phyloP scores from a whole-genome alignment of 257 asterid genomes.

The Orobanche coerulescens region DNA sequence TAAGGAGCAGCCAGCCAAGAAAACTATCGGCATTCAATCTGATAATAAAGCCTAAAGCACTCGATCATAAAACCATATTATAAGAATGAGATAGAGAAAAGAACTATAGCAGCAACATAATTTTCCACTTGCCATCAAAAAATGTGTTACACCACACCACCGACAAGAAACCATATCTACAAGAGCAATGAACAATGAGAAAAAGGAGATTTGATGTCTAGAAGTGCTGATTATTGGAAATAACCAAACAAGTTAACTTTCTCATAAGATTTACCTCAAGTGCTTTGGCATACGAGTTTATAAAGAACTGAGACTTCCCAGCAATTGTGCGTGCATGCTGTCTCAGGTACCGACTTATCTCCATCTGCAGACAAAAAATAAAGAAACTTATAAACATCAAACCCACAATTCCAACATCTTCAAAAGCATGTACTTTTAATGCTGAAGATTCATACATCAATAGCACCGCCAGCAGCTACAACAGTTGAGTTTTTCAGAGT shows the following conservation, averaged over 20 bases:
- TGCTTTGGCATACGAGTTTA: constrained; percentile 82
- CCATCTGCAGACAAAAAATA: constrained; percentile 57
- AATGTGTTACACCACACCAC: neutral
- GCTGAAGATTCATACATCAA: constrained; percentile 52
- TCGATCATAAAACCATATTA: too few species aligned
- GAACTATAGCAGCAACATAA: neutral
- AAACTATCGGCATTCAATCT: neutral
- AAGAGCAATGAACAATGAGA: neutral
- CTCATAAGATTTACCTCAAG: constrained; percentile 53
- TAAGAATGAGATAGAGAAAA: too few species aligned
- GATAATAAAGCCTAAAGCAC: too few species aligned
- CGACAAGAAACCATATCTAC: neutral
- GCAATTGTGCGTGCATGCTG: constrained; percentile 81
- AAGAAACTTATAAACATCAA: neutral
- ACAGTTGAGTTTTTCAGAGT: constrained; percentile 80
- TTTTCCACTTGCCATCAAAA: neutral
- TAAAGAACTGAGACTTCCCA: constrained; percentile 82
- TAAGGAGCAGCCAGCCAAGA: neutral
- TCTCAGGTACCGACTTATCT: constrained; percentile 77
- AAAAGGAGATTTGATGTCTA: neutral
- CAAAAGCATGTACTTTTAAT: neutral
- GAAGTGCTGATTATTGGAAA: neutral
- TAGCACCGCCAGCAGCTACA: constrained; percentile 95
- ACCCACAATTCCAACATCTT: neutral
- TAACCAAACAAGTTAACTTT: neutral